A percentile compares a stretch with the other conserved stretches of the same genome.
phyloP scores from a whole-genome alignment of 2,329 filamentous ascomycete genomes.

The Alternaria novae-zelandiae region DNA sequence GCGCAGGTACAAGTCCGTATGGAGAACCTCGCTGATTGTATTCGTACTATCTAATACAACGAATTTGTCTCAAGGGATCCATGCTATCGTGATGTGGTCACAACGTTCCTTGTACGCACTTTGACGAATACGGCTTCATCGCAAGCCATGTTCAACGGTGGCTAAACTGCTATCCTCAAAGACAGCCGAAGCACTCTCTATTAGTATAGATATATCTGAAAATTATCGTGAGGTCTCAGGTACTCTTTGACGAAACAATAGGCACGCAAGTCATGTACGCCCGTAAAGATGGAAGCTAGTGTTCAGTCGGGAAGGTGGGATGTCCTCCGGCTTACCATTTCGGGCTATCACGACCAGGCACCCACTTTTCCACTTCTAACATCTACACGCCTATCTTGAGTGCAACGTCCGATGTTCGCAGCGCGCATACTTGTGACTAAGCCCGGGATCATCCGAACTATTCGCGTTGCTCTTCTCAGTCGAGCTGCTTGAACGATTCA shows the following conservation, averaged over 20 bases:
- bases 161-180: not conserved
- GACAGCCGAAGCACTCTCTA: not conserved
- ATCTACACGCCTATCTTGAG: conserved; percentile 5
- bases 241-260: not conserved
- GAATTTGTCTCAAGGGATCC: not conserved
- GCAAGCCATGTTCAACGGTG: not conserved
- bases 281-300: not conserved
- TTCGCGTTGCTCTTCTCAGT: not conserved
- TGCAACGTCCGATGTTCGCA: conserved; percentile 7
- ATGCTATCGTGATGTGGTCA: not conserved
- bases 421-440: not conserved
- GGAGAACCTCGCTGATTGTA: not conserved
- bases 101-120: not conserved
- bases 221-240: not conserved
- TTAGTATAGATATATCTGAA: not conserved
- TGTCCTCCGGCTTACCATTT: conserved; percentile 20
- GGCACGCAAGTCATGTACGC: not conserved
- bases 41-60: not conserved
- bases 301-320: conserved; percentile 10
- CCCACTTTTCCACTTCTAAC: not conserved
- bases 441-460: not conserved
- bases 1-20: not conserved
- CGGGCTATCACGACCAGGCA: conserved; percentile 1
- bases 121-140: not conserved
- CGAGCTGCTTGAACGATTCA: not conserved